A percentile compares a stretch with the other conserved stretches of the same genome.
Evolutionary conservation across 202 grass and related monocot species (phyloP).

Genomic region (Panicum virgatum): DNA sequence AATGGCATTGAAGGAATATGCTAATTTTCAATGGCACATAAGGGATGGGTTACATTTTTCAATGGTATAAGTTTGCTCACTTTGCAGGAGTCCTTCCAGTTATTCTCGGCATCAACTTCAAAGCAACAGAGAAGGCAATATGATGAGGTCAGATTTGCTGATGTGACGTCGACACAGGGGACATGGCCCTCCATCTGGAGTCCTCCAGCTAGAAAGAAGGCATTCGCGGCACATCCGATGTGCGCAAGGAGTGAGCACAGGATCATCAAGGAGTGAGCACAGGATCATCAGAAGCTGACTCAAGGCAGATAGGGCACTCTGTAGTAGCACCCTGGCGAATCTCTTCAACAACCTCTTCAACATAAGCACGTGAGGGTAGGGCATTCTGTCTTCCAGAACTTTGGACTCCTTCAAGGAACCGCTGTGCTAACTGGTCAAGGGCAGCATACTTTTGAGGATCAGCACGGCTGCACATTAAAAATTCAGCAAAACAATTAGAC

Average conservation of each 20-base stretch:
- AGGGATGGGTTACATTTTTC: too few species aligned
- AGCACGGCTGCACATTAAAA: constrained; percentile 52
- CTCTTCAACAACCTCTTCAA: constrained; percentile 82
- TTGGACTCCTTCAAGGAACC: constrained; percentile 65
- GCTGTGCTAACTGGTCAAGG: constrained; percentile 61
- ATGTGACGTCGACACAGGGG: constrained; percentile 66
- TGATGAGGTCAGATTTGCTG: constrained; percentile 62
- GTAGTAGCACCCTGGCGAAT: constrained; percentile 61
- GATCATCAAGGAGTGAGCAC: too few species aligned
- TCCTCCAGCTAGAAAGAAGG: constrained; percentile 79
- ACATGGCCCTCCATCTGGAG: constrained; percentile 52
- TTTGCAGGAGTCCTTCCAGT: constrained; percentile 94
- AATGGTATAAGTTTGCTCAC: constrained; percentile 63
- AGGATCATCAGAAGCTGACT: constrained; percentile 89
- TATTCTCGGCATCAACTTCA: constrained; percentile 64
- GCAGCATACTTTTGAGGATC: constrained; percentile 63
- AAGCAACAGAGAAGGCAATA: constrained; percentile 60
- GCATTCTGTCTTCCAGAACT: not conserved
- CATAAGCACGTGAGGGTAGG: constrained; percentile 56
- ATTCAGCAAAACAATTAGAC: constrained; percentile 32
- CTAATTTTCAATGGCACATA: too few species aligned
- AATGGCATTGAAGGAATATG: too few species aligned
- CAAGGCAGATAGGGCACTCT: constrained; percentile 94
- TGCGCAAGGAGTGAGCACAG: constrained; percentile 75
- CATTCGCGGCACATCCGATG: constrained; percentile 86